Percentiles rank a stretch among this genome's conserved stretches.
Evolutionary conservation across 768 basidiomycete species (phyloP).

Genomic region (Mrakia blollopis): DNA sequence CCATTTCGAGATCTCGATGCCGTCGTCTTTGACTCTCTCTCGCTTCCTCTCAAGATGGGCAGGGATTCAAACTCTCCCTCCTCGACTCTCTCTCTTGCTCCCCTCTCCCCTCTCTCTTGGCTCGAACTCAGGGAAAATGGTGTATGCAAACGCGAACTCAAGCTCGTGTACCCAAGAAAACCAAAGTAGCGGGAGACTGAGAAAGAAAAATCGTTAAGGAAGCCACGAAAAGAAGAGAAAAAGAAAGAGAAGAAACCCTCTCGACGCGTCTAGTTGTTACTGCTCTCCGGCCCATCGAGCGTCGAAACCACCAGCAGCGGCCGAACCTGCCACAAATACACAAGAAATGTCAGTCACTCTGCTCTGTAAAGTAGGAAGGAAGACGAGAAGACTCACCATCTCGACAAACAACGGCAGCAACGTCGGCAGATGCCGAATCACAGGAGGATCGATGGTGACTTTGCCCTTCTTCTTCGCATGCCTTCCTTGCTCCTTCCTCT

Average conservation of each 20-base stretch:
- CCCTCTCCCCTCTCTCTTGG: no score
- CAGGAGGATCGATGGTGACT: conserved; percentile 61
- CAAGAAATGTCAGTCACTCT: background rate
- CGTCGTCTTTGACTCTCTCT: no score
- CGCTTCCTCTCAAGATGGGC: no score
- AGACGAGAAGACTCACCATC: conserved; percentile 63
- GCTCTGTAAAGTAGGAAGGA: background rate
- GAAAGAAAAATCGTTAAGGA: no score
- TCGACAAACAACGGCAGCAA: conserved; percentile 85
- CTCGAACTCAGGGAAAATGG: no score
- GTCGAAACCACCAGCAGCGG: conserved; percentile 29
- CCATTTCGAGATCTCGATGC: no score
- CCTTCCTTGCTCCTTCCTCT: conserved; percentile 24
- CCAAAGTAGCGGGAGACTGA: no score
- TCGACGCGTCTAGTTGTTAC: background rate
- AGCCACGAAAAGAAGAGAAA: background rate
- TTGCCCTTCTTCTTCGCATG: conserved; percentile 31
- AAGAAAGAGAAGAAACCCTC: background rate
- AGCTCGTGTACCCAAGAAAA: no score
- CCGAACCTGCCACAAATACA: conserved; percentile 20
- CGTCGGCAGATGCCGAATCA: conserved; percentile 69
- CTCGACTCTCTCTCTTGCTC: no score
- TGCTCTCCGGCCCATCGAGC: conserved; percentile 14
- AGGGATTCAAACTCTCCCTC: no score
- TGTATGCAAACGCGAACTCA: no score